Evolutionary conservation across 2,329 filamentous ascomycete species (phyloP), one percentile per base, ranked within the genome.

Genomic region (Penicillium sp.): DNA sequence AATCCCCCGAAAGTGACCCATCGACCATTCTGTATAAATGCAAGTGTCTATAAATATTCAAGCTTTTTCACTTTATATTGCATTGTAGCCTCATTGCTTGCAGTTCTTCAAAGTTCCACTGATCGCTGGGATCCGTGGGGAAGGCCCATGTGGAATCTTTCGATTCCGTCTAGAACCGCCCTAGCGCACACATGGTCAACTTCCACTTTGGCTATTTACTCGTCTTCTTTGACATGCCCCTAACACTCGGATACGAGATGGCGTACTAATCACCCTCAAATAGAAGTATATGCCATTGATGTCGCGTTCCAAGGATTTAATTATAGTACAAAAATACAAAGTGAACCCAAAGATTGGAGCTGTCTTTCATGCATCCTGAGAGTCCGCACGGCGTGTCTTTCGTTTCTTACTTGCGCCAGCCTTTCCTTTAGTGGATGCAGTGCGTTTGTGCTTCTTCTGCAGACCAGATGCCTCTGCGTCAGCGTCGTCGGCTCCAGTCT

Each of bases 401-500:
- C 58, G 63, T 52, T 64, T 70, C 50, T 69, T 71, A 31, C 48
- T 57, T 11, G 59, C 57, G 45, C 50, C 45, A 46, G 50, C 54
- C 45, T 61, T 59, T 44, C 47, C 49, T 32, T 62, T 65, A 18
- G 49, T 53, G 22, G 53, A 53, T 45, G 22, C 50, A 43, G 56
- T 60, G 50, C 60, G 56, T 50, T 53, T 56, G 14, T 46, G 42
- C 24, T 31, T 41, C 48, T 52, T 53, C 44, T 45, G 39, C 11
- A 47, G 43, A 27, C 42, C 40, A 21, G 51, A 36, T n/a, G 55
- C 31, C 18, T 38, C 53, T 48, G 59, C 52, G 3, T 11, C 34
- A 16, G 13, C 31, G 27, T 32, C 48, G 24, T 27, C 53, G 10
- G 44, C 45, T 32, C 39, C 56, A 7, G 39, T 36, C 14, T 41